Evolutionary conservation across 2,329 filamentous ascomycete genomes (phyloP).

Genomic region (Mycocentrospora acerina): DNA sequence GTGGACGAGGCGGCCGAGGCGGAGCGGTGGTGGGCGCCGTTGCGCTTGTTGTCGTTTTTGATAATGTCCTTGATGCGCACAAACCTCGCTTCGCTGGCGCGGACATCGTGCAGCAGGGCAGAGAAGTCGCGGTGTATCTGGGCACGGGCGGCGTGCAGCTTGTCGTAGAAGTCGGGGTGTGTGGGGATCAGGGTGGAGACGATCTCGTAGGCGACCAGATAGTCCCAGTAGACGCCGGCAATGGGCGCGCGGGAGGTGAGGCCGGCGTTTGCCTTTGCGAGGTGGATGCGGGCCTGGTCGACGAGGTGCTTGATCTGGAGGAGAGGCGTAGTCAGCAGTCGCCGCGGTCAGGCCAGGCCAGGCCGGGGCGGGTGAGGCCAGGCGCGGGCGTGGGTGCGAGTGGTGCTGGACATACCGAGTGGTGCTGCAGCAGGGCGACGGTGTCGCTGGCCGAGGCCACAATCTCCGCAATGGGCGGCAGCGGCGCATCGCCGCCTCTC

Average conservation of each 20-base stretch:
- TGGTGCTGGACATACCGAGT: slow-evolving; percentile 27
- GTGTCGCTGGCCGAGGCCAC: slow-evolving; percentile 42
- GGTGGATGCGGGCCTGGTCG: slow-evolving; percentile 43
- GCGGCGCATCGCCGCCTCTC: slow-evolving; percentile 28
- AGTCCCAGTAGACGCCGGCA: slow-evolving; percentile 79
- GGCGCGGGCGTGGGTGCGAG: no score
- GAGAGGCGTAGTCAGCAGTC: slow-evolving; percentile 18
- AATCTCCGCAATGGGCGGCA: slow-evolving; percentile 48
- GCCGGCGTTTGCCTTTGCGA: slow-evolving; percentile 57
- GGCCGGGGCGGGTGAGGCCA: no score
- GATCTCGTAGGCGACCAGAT: slow-evolving; percentile 78
- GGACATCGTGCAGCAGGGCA: slow-evolving; percentile 30
- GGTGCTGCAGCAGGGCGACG: slow-evolving; percentile 29
- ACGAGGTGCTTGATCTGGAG: slow-evolving; percentile 47
- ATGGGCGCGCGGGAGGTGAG: slow-evolving; percentile 50
- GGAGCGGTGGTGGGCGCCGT: slow-evolving; percentile 51
- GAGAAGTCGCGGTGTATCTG: slow-evolving; percentile 52
- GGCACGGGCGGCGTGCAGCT: slow-evolving; percentile 58
- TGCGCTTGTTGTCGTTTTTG: slow-evolving; percentile 55
- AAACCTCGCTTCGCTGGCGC: slow-evolving; percentile 46
- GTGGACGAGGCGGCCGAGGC: slow-evolving; percentile 13
- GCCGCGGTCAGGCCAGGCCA: neutral
- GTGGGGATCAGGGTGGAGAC: slow-evolving; percentile 73
- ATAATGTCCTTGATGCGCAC: slow-evolving; percentile 53
- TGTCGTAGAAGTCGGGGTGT: slow-evolving; percentile 69